Evolutionary conservation across 768 basidiomycete species (phyloP).

Genomic region (Panus rudis): DNA sequence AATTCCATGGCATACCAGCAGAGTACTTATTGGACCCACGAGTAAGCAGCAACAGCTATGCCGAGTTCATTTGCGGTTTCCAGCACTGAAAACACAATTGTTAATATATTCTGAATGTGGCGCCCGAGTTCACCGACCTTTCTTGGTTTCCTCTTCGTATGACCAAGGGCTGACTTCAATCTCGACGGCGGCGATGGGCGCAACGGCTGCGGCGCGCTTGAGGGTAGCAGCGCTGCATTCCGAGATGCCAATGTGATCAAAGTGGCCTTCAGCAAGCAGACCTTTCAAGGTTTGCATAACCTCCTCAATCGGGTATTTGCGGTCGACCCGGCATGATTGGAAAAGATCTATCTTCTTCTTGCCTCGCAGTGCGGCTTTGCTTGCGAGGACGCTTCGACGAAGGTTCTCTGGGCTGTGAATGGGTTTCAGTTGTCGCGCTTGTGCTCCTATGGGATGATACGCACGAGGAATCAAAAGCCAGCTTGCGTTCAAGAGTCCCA

Average conservation of each 20-base stretch:
- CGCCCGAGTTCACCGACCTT: constrained; percentile 23
- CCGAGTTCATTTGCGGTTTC: constrained; percentile 47
- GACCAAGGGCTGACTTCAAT: constrained; percentile 63
- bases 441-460: too few species aligned
- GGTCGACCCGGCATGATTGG: constrained; percentile 43
- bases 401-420: constrained; percentile 35
- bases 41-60: constrained; percentile 54
- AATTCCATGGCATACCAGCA: not conserved
- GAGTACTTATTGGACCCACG: constrained; percentile 30
- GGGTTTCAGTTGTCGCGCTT: not conserved
- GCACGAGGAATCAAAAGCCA: constrained; percentile 4
- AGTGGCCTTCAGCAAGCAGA: constrained; percentile 50
- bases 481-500: not conserved
- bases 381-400: constrained; percentile 37
- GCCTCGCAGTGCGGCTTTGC: constrained; percentile 39
- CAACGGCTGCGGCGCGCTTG: constrained; percentile 31
- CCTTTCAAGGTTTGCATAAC: constrained; percentile 33
- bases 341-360: constrained; percentile 56
- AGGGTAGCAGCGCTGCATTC: constrained; percentile 48
- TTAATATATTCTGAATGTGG: constrained; percentile 26
- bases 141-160: constrained; percentile 44
- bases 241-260: constrained; percentile 53
- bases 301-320: constrained; percentile 39
- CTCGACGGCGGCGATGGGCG: constrained; percentile 53
- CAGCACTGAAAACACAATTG: constrained; percentile 33